Evolutionary conservation across 306 rosid genomes (phyloP).

Genomic region (Prosopis cineraria): DNA sequence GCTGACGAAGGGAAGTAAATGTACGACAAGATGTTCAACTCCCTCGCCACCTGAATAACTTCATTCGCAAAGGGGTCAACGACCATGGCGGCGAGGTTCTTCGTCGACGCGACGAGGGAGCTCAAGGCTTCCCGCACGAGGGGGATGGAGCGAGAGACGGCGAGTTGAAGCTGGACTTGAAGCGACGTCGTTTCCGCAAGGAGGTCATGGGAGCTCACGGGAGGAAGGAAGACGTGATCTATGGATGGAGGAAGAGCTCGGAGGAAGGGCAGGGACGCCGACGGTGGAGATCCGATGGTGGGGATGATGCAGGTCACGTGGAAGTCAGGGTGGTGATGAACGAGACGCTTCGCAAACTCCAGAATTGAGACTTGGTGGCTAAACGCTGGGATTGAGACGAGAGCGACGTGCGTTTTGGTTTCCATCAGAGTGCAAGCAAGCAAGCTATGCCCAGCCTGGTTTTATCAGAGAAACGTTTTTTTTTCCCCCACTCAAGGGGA

Average conservation of each 20-base stretch:
- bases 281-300: not conserved
- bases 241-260: slow-evolving; percentile 32
- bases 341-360: not conserved
- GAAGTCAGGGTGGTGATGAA: not conserved
- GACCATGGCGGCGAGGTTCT: slow-evolving; percentile 24
- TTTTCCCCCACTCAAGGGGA: not conserved
- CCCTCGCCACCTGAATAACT: slow-evolving; percentile 36
- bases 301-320: not conserved
- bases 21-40: slow-evolving; percentile 37
- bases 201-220: slow-evolving; percentile 22
- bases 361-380: slow-evolving; percentile 1
- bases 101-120: not conserved
- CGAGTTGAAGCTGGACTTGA: slow-evolving; percentile 26
- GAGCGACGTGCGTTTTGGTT: not conserved
- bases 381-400: not conserved
- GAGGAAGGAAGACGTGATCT: slow-evolving; percentile 42
- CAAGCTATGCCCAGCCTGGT: not conserved
- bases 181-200: not conserved
- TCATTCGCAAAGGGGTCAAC: slow-evolving; percentile 36
- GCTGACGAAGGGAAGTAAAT: slow-evolving; percentile 40
- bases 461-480: not conserved
- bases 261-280: slow-evolving; percentile 18
- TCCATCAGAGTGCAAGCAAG: not conserved
- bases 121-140: slow-evolving; percentile 4
- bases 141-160: slow-evolving; percentile 32